Evolutionary conservation across 768 basidiomycete genomes (phyloP), one percentile per base, ranked within the genome.

Genomic region (Scleroderma citrinum): DNA sequence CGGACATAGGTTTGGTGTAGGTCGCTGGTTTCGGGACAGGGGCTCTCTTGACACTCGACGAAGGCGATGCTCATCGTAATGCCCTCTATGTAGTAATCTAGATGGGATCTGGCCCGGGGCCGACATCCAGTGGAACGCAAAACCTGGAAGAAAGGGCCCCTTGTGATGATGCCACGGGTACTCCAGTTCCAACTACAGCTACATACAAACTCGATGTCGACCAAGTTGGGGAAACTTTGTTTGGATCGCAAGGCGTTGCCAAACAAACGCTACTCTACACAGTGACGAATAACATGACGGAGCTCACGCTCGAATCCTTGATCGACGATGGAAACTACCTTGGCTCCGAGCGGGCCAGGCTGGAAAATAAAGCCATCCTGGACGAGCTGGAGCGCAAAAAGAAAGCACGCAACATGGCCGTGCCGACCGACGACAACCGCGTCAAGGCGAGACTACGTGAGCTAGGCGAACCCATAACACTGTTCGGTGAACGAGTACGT

Each of bases 331-430:
- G 82, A 8, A 82, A 81, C 63, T 87, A 85, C 59, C 62, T 80
- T 19, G 82, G 84, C 51, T 77, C 85, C 11, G 87, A 91, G 55
- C 71, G 87, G 36, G 88, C 87, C 49, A 76, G 81, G 57, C 64
- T 82, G 45, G 88, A 90, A 66, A 91, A 92, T 72, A 83, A 87
- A 60, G 85, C 86, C 55, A 82, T 98, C 46, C 76, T 98, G 41
- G 89, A 92, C 62, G 93, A 96, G 68, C 82, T 99, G n/a, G 96
- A 99, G 64, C 80, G 94, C 56, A 96, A 95, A 77, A 96, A 96
- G 76, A 87, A 92, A 60, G 87, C 94, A 12, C 78, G 96, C 55
- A 85, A 76, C 51, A 80, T 97, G 70, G 96, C 94, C 7, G 92
- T 98, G 10, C 96, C 96, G 7, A 99, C 96, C 7, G 95, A 98